phyloP scores from a whole-genome alignment of 768 basidiomycete species.

The Lactarius tabidus region DNA sequence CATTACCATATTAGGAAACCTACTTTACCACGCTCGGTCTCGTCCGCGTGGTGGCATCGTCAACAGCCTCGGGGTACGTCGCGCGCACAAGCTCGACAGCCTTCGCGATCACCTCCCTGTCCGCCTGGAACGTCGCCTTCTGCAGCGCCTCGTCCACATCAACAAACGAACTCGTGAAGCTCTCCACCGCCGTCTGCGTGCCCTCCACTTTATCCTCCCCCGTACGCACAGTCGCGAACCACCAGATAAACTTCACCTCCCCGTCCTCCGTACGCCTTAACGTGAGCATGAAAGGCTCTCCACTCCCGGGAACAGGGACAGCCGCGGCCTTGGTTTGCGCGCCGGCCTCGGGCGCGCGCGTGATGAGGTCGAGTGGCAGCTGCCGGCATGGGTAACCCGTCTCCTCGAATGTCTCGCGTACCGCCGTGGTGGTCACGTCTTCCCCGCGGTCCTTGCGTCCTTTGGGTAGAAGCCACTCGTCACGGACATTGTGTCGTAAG shows the following conservation, averaged over 20 bases:
- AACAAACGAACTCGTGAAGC: conserved; percentile 19
- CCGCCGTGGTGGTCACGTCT: conserved; percentile 45
- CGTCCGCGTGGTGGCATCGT: too few species aligned
- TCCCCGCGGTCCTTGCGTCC: conserved; percentile 60
- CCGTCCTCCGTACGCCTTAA: conserved; percentile 29
- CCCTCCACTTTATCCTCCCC: conserved; percentile 28
- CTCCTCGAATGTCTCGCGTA: conserved; percentile 64
- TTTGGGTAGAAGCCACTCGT: conserved; percentile 50
- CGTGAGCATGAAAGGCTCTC: conserved; percentile 38
- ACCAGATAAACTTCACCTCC: conserved; percentile 48
- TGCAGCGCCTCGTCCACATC: conserved; percentile 10
- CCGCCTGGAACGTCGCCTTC: conserved; percentile 15
- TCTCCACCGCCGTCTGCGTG: conserved; percentile 29
- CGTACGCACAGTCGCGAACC: conserved; percentile 42
- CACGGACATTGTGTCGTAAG: conserved; percentile 29
- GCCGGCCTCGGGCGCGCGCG: conserved; percentile 50
- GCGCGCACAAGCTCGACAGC: conserved; percentile 13
- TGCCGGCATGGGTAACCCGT: conserved; percentile 55
- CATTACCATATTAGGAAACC: background rate
- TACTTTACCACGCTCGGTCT: background rate
- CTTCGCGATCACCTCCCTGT: conserved; percentile 16
- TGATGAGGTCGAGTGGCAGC: conserved; percentile 47
- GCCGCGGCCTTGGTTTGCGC: conserved; percentile 35
- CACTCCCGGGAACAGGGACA: conserved; percentile 26
- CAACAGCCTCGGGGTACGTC: background rate